Conservation (phyloP, 2,329 filamentous ascomycete species). For the Aspergillus versicolor region DNA sequence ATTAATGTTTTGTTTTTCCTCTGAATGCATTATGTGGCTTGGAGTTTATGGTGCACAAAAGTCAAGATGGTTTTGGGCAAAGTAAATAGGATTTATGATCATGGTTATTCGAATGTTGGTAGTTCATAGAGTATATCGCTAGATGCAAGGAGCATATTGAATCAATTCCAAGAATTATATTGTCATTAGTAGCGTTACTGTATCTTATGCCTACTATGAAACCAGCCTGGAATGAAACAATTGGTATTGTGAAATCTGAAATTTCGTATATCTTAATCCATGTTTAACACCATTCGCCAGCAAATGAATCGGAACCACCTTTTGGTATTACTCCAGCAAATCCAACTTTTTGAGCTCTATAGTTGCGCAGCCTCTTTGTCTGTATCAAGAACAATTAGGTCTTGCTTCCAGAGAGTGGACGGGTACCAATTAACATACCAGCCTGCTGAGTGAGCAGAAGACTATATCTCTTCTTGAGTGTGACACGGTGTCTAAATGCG, state of each 20-base stretch:
- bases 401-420: not conserved
- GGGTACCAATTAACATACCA: slow-evolving; percentile 39
- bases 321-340: slow-evolving; percentile 24
- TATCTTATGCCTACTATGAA: not conserved
- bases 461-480: slow-evolving; percentile 89
- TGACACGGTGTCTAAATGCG: slow-evolving; percentile 73
- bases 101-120: slow-evolving; percentile 2
- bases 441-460: slow-evolving; percentile 78
- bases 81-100: slow-evolving; percentile 14
- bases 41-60: slow-evolving; percentile 26
- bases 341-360: slow-evolving; percentile 23
- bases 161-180: not conserved
- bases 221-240: not conserved
- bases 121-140: slow-evolving; percentile 12
- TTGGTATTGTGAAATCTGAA: slow-evolving; percentile 15
- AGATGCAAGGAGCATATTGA: slow-evolving; percentile 13
- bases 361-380: slow-evolving; percentile 33
- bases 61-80: slow-evolving; percentile 12
- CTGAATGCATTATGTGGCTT: slow-evolving; percentile 15
- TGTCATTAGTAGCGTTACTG: not conserved
- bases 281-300: slow-evolving; percentile 42
- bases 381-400: slow-evolving; percentile 16
- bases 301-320: slow-evolving; percentile 27
- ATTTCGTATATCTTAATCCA: slow-evolving; percentile 27
- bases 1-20: slow-evolving; percentile 9